Percentiles rank a stretch among this genome's conserved stretches.
These are phyloP conservation scores for Mycena sanguinolenta DNA, from an alignment of 768 basidiomycete genomes.

Conservation along the genomic window DNA sequence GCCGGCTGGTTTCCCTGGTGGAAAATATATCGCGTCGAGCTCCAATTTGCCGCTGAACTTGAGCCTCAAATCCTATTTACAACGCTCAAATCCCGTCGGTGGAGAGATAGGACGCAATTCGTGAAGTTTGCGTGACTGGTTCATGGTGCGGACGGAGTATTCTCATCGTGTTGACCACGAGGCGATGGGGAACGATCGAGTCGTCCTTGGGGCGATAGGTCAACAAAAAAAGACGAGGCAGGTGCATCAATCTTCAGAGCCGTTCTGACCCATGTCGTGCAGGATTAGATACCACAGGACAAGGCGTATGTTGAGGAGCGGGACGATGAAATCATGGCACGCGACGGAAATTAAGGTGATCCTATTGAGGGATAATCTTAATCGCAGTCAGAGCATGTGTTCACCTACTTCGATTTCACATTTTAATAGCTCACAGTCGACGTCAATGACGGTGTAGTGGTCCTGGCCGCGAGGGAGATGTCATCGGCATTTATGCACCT, in stretches of 20 bases:
- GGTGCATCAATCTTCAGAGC: not conserved
- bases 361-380: constrained; percentile 31
- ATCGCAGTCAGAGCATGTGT: constrained; percentile 26
- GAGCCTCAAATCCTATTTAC: not conserved
- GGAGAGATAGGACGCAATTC: not conserved
- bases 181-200: constrained; percentile 25
- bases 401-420: constrained; percentile 35
- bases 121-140: constrained; percentile 19
- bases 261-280: not conserved
- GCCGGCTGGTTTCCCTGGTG: not conserved
- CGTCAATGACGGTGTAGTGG: constrained; percentile 15
- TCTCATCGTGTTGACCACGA: constrained; percentile 40
- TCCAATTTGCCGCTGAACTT: not conserved
- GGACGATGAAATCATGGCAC: constrained; percentile 2
- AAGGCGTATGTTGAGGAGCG: not conserved
- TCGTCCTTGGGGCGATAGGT: not conserved
- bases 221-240: not conserved
- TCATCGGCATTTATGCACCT: constrained; percentile 63
- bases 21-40: not conserved
- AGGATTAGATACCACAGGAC: not conserved
- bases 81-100: constrained; percentile 11
- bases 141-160: constrained; percentile 27
- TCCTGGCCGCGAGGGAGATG: constrained; percentile 21
- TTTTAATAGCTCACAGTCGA: constrained; percentile 24
- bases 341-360: constrained; percentile 25